Evolutionary conservation across 805 yeast species (phyloP), one percentile per base, ranked within the genome.

Genomic region (Lipomyces sp.): DNA sequence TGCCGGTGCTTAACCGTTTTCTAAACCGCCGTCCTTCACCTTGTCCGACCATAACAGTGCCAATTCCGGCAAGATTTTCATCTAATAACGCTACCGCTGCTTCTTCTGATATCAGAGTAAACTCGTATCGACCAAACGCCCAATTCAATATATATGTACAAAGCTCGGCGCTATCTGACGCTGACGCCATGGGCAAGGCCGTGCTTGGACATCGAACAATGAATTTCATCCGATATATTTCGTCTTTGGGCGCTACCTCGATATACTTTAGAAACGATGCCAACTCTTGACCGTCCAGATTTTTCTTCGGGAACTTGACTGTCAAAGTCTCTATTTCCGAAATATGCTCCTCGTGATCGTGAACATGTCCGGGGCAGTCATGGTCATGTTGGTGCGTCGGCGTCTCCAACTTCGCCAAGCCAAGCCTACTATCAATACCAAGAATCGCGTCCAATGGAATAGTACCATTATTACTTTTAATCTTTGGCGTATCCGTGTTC

Each of bases 71-170:
- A 34, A 67, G 59, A n/a, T 59, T 15, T 15, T 58, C 67, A 10
- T 53, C 63, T n/a, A 67, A 35, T 18, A 64, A 56, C 18, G 57
- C 53, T 2, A 32, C n/a, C 7, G 64, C 62, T 32, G 61, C 61
- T 34, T 56, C 58, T 18, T 57, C 64, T 4, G 65, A 6, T 7
- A 67, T 35, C 53, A 39, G 30, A 2, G 70, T 70, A 35, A 69
- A 70, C 45, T 66, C 69, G 59, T 69, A 70, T 11, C 72, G 39
- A 6, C 72, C 72, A 60, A 70, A 70, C 6, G 72, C 72, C 72
- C 72, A 70, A 54, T 70, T 70, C 24, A 70, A 45, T 29, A 70
- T 70, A 35, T 42, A 59, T 1, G 54, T 34, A 33, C 32, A 18
- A 1, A 34, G 35, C 30, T 32, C 60, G 34, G 53, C 4, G 32